Percentiles rank a stretch among this genome's conserved stretches.
Conservation (phyloP, 768 basidiomycete genomes). For the Vararia minispora region DNA sequence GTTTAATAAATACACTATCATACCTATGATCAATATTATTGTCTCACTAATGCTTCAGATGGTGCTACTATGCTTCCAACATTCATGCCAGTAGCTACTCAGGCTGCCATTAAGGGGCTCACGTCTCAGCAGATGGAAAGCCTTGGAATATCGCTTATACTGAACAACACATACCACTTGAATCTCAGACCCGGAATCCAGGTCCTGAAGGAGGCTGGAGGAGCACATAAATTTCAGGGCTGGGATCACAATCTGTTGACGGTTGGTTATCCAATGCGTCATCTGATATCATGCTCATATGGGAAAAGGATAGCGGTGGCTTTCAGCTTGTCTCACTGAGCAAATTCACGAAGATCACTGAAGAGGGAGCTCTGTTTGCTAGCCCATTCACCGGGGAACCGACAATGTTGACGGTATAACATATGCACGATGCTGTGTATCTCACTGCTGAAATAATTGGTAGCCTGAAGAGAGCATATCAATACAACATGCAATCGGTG, state of each 20-base stretch:
- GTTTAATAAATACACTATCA: constrained; percentile 17
- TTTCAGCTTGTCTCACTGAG: constrained; percentile 81
- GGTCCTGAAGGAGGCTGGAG: constrained; percentile 63
- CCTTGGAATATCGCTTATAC: constrained; percentile 69
- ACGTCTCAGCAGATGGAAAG: constrained; percentile 76
- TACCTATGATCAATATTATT: constrained; percentile 5
- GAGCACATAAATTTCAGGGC: constrained; percentile 85
- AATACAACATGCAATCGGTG: constrained; percentile 84
- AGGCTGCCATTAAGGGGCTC: constrained; percentile 87
- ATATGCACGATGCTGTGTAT: neutral
- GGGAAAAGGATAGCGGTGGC: constrained; percentile 69
- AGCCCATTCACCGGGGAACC: constrained; percentile 82
- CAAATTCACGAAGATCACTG: constrained; percentile 79
- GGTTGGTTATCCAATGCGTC: constrained; percentile 26
- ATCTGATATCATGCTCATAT: constrained; percentile 3
- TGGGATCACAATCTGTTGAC: constrained; percentile 83
- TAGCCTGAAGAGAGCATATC: constrained; percentile 88
- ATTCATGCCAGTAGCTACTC: constrained; percentile 92
- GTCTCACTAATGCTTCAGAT: constrained; percentile 31
- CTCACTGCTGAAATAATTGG: neutral
- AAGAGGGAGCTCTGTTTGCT: constrained; percentile 78
- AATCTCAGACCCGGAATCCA: constrained; percentile 76
- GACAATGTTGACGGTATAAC: constrained; percentile 73
- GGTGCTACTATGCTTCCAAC: constrained; percentile 77
- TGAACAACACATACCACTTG: constrained; percentile 88